phyloP scores from a whole-genome alignment of 1,139 yeast species.

The Suhomyces bribrorum region DNA sequence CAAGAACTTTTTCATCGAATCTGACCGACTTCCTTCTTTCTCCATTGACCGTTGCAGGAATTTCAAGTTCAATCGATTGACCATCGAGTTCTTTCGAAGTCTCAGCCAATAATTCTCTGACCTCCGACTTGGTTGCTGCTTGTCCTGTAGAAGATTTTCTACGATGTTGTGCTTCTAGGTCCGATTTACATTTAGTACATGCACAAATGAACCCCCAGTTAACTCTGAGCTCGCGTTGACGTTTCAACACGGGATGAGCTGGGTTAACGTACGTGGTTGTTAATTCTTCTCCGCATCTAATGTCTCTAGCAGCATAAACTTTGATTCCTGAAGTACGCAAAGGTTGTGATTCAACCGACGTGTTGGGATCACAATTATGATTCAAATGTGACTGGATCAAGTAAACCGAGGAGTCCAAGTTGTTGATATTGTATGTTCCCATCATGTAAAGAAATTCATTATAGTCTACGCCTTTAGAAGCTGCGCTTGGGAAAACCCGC shows the following conservation, averaged over 20 bases:
- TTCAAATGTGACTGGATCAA: conserved; percentile 69
- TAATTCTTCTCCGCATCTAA: conserved; percentile 67
- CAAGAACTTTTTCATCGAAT: conserved; percentile 63
- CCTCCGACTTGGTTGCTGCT: conserved; percentile 34
- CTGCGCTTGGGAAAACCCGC: conserved; percentile 48
- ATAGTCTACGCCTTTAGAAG: conserved; percentile 36
- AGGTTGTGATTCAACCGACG: conserved; percentile 52
- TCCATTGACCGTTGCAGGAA: conserved; percentile 39
- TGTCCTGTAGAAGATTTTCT: conserved; percentile 30
- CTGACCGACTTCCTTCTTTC: conserved; percentile 72
- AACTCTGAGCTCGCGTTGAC: conserved; percentile 68
- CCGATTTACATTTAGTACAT: conserved; percentile 66
- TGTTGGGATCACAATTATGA: conserved; percentile 76
- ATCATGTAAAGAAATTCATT: conserved; percentile 60
- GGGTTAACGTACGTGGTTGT: conserved; percentile 74
- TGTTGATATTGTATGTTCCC: conserved; percentile 76
- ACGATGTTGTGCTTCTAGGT: conserved; percentile 43
- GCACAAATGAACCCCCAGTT: conserved; percentile 83
- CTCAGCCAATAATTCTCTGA: conserved; percentile 48
- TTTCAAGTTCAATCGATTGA: conserved; percentile 49
- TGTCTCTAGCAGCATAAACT: conserved; percentile 58
- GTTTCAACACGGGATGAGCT: conserved; percentile 56
- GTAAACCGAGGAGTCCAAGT: conserved; percentile 64
- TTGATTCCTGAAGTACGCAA: conserved; percentile 54
- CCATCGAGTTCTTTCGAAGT: conserved; percentile 37